Conservation (phyloP, 2,329 filamentous ascomycete genomes). For the Colletotrichum sp. region DNA sequence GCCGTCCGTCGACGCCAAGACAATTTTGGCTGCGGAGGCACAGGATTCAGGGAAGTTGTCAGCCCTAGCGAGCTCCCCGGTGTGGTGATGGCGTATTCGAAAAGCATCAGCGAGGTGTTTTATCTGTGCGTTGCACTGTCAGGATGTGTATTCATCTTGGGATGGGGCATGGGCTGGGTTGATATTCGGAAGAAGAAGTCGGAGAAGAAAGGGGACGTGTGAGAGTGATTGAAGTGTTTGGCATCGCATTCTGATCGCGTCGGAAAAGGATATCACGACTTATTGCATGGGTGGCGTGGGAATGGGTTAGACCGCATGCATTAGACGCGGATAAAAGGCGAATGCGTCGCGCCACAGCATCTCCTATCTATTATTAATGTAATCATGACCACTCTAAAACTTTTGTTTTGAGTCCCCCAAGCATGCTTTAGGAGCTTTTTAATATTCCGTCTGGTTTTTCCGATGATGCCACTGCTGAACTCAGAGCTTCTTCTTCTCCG, state of each 20-base stretch:
- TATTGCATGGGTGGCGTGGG: background rate
- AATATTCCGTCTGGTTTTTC: fast-evolving
- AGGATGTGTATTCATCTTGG: constrained; percentile 33
- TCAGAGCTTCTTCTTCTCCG: background rate
- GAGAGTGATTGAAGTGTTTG: background rate
- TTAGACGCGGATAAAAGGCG: background rate
- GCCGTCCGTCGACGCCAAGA: constrained; percentile 34
- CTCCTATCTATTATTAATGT: background rate
- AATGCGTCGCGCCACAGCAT: background rate
- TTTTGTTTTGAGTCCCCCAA: fast-evolving
- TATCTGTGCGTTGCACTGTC: constrained; percentile 35
- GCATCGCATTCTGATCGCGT: fast-evolving
- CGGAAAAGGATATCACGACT: background rate
- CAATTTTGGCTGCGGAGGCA: constrained; percentile 46
- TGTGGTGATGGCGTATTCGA: constrained; percentile 45
- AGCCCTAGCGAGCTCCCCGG: constrained; percentile 30
- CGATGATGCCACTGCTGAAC: background rate
- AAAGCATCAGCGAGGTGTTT: constrained; percentile 34
- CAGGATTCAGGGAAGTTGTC: constrained; percentile 38
- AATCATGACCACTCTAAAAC: background rate
- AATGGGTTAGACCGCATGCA: background rate
- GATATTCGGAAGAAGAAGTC: constrained; percentile 43
- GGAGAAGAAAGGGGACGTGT: background rate
- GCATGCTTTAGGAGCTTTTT: fast-evolving
- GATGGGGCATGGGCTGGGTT: constrained; percentile 51